Percentiles rank a stretch among this genome's conserved stretches.
Conservation (phyloP, 805 yeast genomes). For the Saccharomycopsis microspora region DNA sequence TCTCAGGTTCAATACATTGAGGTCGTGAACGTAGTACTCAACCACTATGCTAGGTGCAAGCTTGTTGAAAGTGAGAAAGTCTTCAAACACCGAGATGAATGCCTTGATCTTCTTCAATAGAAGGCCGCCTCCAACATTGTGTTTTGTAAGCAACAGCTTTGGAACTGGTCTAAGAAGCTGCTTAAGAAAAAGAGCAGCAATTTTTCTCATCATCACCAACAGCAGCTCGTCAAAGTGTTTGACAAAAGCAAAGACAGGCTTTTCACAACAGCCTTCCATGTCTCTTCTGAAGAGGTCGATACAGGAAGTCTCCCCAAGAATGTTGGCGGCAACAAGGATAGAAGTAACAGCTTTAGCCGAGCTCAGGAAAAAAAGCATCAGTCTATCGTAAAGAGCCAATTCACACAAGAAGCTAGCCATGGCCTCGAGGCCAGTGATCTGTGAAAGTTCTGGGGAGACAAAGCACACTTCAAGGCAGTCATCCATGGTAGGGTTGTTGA, state of each 20-base stretch:
- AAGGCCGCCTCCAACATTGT: neutral
- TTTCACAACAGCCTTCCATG: neutral
- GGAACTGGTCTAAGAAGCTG: neutral
- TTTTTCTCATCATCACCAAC: conserved; percentile 1
- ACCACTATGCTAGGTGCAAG: neutral
- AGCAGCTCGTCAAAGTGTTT: conserved; percentile 1
- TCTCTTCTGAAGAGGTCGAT: conserved; percentile 1
- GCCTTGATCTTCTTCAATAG: neutral
- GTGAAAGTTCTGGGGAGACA: neutral
- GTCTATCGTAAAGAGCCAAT: conserved; percentile 38
- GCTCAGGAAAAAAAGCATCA: conserved; percentile 33
- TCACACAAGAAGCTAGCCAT: conserved; percentile 44
- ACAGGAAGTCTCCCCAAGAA: conserved; percentile 24
- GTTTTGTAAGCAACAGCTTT: conserved; percentile 1
- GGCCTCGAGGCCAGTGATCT: neutral
- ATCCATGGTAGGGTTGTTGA: conserved; percentile 18
- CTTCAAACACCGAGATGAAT: neutral
- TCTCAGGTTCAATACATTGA: neutral
- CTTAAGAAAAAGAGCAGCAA: conserved; percentile 7
- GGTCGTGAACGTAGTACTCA: conserved; percentile 1
- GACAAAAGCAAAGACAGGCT: conserved; percentile 5
- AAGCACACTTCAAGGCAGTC: conserved; percentile 13
- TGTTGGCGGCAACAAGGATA: conserved; percentile 38
- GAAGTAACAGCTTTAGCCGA: conserved; percentile 39
- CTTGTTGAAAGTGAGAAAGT: neutral